Percentiles rank a stretch among this genome's conserved stretches.
Evolutionary conservation across 345 rosid species (phyloP).

Genomic region (Lepidium africanum): DNA sequence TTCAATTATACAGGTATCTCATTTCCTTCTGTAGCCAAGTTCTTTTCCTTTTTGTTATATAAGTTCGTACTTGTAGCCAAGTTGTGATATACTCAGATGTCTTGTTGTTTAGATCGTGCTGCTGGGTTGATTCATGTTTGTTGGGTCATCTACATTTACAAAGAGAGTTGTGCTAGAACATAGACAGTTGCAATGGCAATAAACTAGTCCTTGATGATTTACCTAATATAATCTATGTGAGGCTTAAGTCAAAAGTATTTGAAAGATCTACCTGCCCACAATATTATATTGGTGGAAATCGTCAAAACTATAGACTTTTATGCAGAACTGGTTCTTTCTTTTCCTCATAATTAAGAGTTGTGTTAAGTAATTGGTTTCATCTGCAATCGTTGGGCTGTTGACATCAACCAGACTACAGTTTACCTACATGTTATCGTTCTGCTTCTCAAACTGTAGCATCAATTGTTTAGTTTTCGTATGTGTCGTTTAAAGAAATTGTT

Average conservation of each 20-base stretch:
- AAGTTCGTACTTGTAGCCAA: too few relatives aligned
- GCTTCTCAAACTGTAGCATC: conserved; percentile 8
- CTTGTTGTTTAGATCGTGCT: neutral
- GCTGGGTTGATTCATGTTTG: conserved; percentile 3
- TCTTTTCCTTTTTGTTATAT: too few relatives aligned
- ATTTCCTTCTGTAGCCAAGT: neutral
- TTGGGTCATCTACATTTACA: neutral
- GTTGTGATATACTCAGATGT: neutral
- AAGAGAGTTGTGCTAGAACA: neutral
- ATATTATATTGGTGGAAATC: conserved; percentile 5
- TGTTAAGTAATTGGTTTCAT: neutral
- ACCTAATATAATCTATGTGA: conserved; percentile 12
- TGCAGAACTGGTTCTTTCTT: neutral
- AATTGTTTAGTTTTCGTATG: conserved; percentile 3
- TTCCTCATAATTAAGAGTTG: neutral
- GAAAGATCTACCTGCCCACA: conserved; percentile 24
- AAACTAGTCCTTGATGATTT: conserved; percentile 6
- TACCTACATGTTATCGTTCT: neutral
- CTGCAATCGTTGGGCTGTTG: neutral
- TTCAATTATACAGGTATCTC: conserved; percentile 13
- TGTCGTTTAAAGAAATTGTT: neutral
- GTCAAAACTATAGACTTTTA: conserved; percentile 23
- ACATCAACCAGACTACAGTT: conserved; percentile 4
- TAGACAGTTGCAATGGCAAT: conserved; percentile 11
- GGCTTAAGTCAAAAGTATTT: conserved; percentile 14